These are phyloP conservation scores for Coniophora puteana DNA, from an alignment of 1,284 basidiomycete species.

Conservation along the genomic window DNA sequence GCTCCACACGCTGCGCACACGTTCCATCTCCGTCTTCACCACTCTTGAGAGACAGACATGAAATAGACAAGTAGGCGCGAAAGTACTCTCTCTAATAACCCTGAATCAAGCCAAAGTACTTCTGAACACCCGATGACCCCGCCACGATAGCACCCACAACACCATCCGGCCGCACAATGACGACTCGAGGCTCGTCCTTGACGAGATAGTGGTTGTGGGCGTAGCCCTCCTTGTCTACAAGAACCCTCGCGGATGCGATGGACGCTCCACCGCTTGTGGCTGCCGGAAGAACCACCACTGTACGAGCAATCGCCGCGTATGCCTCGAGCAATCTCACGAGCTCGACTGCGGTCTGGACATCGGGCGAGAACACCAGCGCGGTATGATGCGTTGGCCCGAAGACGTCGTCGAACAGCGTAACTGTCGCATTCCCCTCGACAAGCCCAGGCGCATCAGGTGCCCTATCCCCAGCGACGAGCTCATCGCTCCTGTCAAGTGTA, in stretches of 20 bases:
- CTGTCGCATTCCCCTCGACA: slow-evolving; percentile 1
- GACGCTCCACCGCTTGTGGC: neutral
- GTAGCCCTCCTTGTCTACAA: slow-evolving; percentile 11
- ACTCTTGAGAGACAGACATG: no score
- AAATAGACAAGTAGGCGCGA: no score
- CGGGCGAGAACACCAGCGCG: slow-evolving; percentile 9
- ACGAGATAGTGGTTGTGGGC: slow-evolving; percentile 12
- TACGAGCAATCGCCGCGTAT: neutral
- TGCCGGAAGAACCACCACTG: neutral
- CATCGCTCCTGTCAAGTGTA: slow-evolving; percentile 1
- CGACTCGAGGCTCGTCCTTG: slow-evolving; percentile 1
- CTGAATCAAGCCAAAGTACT: no score
- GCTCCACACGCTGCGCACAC: no score
- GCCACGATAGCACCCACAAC: slow-evolving; percentile 16
- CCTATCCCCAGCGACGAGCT: slow-evolving; percentile 16
- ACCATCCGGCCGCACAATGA: slow-evolving; percentile 19
- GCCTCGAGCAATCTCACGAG: slow-evolving; percentile 4
- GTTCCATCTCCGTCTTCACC: no score
- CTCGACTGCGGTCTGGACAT: neutral
- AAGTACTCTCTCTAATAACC: no score
- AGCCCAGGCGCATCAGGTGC: slow-evolving; percentile 18
- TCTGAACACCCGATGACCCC: no score
- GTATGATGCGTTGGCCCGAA: slow-evolving; percentile 12
- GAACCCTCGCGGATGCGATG: neutral
- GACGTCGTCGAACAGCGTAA: slow-evolving; percentile 12